phyloP scores from a whole-genome alignment of 179 eudicot genomes.

The Pouteria campechiana region DNA sequence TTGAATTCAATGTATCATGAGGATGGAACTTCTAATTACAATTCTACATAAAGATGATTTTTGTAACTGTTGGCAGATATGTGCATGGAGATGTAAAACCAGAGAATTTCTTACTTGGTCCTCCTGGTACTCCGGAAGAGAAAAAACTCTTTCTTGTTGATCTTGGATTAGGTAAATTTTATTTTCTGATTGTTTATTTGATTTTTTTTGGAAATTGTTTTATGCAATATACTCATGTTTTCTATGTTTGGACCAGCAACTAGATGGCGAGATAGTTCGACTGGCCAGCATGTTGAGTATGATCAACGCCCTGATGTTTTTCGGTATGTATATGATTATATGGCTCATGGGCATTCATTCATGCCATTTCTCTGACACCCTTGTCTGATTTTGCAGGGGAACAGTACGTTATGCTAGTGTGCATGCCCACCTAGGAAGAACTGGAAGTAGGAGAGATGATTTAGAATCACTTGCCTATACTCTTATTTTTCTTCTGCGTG shows the following conservation, averaged over 20 bases:
- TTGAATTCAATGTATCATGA: no score
- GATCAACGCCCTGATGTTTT: conserved; percentile 95
- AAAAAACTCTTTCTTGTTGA: conserved; percentile 84
- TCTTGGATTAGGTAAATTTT: conserved; percentile 63
- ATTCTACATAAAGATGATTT: conserved; percentile 1
- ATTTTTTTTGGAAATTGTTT: no score
- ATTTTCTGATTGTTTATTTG: neutral
- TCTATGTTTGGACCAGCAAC: conserved; percentile 36
- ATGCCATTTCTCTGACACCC: neutral
- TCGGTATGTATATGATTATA: conserved; percentile 30
- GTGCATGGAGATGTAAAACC: conserved; percentile 99
- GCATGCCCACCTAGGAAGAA: conserved; percentile 95
- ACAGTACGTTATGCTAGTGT: conserved; percentile 94
- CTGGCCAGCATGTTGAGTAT: conserved; percentile 75
- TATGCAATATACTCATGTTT: neutral
- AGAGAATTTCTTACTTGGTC: conserved; percentile 90
- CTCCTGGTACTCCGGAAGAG: conserved; percentile 80
- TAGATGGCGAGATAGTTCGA: conserved; percentile 59
- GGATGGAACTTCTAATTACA: no score
- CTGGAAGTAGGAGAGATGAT: conserved; percentile 92
- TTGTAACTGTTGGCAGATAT: conserved; percentile 33
- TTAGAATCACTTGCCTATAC: conserved; percentile 97
- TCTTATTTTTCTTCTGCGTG: conserved; percentile 83
- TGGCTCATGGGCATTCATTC: neutral
- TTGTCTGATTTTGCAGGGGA: conserved; percentile 42